A percentile compares a stretch with the other conserved stretches of the same genome.
Conservation (phyloP, 2,329 filamentous ascomycete species). For the Furcasterigmium furcatum region DNA sequence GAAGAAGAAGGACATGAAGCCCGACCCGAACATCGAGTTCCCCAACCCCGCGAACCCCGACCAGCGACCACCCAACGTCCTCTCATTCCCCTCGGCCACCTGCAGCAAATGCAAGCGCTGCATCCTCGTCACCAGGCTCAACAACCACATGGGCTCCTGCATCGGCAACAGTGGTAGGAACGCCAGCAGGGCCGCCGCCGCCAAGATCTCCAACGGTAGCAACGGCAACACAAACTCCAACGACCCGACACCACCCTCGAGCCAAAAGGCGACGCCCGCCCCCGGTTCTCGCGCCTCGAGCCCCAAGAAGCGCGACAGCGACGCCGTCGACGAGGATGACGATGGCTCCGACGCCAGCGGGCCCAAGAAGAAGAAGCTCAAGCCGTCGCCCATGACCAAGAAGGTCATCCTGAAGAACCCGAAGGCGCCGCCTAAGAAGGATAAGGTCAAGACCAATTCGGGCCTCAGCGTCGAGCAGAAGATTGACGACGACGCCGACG, state of each 20-base stretch:
- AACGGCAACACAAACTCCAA: slow-evolving; percentile 43
- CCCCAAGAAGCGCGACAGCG: slow-evolving; percentile 54
- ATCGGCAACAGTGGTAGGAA: slow-evolving; percentile 64
- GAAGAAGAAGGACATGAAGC: slow-evolving; percentile 76
- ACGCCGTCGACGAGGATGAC: slow-evolving; percentile 51
- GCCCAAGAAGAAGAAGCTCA: slow-evolving; percentile 57
- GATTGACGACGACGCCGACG: slow-evolving; percentile 20
- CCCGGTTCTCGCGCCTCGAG: slow-evolving; percentile 51
- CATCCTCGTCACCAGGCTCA: slow-evolving; percentile 61
- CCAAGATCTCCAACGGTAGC: slow-evolving; percentile 59
- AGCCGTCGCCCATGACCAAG: slow-evolving; percentile 43
- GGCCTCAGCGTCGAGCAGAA: slow-evolving; percentile 47
- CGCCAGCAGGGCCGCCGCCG: slow-evolving; percentile 58
- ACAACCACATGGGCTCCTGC: slow-evolving; percentile 67
- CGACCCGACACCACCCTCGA: slow-evolving; percentile 57
- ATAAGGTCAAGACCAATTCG: slow-evolving; percentile 50
- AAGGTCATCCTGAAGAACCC: slow-evolving; percentile 52
- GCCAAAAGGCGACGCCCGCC: slow-evolving; percentile 59
- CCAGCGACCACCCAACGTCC: slow-evolving; percentile 56
- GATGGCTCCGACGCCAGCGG: slow-evolving; percentile 45
- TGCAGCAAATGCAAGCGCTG: slow-evolving; percentile 67
- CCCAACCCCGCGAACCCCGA: slow-evolving; percentile 40
- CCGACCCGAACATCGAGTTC: slow-evolving; percentile 44
- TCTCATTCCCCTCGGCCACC: slow-evolving; percentile 62
- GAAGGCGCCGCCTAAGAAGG: slow-evolving; percentile 47